These are phyloP conservation scores for Cicer judaicum DNA, from an alignment of 306 rosid genomes.

Conservation along the genomic window DNA sequence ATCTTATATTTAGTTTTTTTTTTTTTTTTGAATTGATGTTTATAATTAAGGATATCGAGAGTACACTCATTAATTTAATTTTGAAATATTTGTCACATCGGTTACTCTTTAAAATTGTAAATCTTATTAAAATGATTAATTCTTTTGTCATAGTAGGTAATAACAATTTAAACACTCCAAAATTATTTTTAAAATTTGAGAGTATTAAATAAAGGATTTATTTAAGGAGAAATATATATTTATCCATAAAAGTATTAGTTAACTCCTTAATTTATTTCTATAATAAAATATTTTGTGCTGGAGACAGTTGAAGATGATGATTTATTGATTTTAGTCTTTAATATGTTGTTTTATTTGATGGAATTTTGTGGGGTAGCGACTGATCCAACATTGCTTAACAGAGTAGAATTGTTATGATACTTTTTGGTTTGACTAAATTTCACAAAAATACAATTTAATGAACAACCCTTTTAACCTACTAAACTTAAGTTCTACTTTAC, in stretches of 20 bases:
- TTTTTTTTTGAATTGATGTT: no score
- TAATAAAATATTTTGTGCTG: slow-evolving; percentile 12
- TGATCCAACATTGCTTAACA: slow-evolving; percentile 42
- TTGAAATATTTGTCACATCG: neutral
- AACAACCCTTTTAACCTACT: slow-evolving; percentile 1
- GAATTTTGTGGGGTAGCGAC: slow-evolving; percentile 28
- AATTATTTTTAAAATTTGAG: neutral
- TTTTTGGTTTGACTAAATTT: slow-evolving; percentile 43
- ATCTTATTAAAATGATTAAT: neutral
- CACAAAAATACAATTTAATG: slow-evolving; percentile 10
- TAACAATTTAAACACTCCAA: neutral
- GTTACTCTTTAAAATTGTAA: neutral
- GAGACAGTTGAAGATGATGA: slow-evolving; percentile 40
- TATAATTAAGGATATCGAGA: no score
- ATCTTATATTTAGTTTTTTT: no score
- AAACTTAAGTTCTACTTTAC: neutral
- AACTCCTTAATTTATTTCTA: neutral
- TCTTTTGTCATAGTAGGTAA: neutral
- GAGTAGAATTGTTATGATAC: slow-evolving; percentile 42
- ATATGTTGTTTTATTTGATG: slow-evolving; percentile 21
- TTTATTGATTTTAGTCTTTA: slow-evolving; percentile 27
- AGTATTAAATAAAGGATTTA: neutral
- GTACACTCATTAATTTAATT: neutral
- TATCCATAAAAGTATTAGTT: neutral
- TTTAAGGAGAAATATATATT: neutral